Evolutionary conservation across 371 early-diverging fungal species (phyloP).

Genomic region (Mortierella sp.): DNA sequence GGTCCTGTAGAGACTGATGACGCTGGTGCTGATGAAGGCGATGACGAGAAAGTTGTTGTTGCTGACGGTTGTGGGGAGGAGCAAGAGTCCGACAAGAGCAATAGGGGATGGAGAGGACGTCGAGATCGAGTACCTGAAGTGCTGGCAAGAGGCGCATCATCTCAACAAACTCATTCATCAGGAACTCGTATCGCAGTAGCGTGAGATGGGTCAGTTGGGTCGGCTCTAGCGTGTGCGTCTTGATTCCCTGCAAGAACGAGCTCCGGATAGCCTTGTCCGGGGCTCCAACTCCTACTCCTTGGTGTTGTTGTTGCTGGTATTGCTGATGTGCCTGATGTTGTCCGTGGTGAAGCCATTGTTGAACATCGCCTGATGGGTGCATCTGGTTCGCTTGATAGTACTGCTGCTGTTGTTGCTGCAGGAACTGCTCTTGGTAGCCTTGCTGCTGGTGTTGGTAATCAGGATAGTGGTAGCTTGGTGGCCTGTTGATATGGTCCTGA

Average conservation of each 20-base stretch:
- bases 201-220: conserved; percentile 31
- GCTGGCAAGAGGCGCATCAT: conserved; percentile 32
- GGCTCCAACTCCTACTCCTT: background rate
- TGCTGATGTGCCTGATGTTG: background rate
- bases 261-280: conserved; percentile 13
- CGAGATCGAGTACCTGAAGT: conserved; percentile 30
- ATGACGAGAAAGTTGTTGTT: background rate
- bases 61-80: background rate
- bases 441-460: background rate
- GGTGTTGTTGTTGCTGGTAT: background rate
- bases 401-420: background rate
- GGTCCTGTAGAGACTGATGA: background rate
- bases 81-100: background rate
- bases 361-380: background rate
- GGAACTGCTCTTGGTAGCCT: background rate
- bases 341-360: background rate
- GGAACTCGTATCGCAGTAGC: conserved; percentile 26
- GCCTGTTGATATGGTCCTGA: background rate
- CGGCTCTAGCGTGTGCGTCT: conserved; percentile 14
- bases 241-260: conserved; percentile 32
- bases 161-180: conserved; percentile 33
- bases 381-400: background rate
- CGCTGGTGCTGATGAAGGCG: background rate
- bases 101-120: conserved; percentile 21
- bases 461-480: background rate